Percentiles rank a stretch among this genome's conserved stretches.
These are phyloP conservation scores for Kwoniella shandongensis DNA, from an alignment of 768 basidiomycete species.

Conservation along the genomic window DNA sequence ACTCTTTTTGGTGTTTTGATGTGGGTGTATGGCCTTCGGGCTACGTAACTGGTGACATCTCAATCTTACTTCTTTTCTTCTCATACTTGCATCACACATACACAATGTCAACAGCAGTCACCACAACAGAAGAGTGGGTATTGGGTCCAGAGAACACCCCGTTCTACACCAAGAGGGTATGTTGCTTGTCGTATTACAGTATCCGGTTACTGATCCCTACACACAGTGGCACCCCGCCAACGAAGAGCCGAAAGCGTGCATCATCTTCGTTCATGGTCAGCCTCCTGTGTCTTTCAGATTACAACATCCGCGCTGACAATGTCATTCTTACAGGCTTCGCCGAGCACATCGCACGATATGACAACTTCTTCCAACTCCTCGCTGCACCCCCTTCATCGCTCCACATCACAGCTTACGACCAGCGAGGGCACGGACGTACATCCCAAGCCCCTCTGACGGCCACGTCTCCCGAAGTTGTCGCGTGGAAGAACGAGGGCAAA, in stretches of 20 bases:
- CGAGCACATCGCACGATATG: constrained; percentile 44
- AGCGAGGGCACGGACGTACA: constrained; percentile 45
- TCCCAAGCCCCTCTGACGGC: constrained; percentile 26
- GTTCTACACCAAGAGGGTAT: constrained; percentile 39
- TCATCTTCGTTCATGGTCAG: constrained; percentile 47
- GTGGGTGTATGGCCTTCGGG: background rate
- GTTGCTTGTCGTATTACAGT: constrained; percentile 1
- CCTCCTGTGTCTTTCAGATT: background rate
- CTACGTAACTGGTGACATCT: background rate
- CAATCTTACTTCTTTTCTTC: background rate
- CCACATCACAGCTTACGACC: constrained; percentile 44
- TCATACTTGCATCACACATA: background rate
- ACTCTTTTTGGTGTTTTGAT: constrained; percentile 40
- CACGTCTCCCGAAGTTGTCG: constrained; percentile 19
- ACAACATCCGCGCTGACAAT: constrained; percentile 13
- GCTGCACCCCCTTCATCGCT: constrained; percentile 35
- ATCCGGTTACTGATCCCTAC: background rate
- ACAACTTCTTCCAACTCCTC: constrained; percentile 39
- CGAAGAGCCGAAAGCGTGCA: constrained; percentile 34
- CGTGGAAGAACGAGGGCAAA: constrained; percentile 43
- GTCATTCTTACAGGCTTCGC: constrained; percentile 35
- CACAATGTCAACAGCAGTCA: constrained; percentile 13
- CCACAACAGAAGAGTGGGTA: constrained; percentile 39
- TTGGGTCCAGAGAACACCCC: constrained; percentile 42
- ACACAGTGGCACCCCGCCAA: constrained; percentile 34